Percentiles rank a stretch among this genome's conserved stretches.
Evolutionary conservation across 2,329 filamentous ascomycete genomes (phyloP).

Genomic region (Ceratocystis eucalypticola): DNA sequence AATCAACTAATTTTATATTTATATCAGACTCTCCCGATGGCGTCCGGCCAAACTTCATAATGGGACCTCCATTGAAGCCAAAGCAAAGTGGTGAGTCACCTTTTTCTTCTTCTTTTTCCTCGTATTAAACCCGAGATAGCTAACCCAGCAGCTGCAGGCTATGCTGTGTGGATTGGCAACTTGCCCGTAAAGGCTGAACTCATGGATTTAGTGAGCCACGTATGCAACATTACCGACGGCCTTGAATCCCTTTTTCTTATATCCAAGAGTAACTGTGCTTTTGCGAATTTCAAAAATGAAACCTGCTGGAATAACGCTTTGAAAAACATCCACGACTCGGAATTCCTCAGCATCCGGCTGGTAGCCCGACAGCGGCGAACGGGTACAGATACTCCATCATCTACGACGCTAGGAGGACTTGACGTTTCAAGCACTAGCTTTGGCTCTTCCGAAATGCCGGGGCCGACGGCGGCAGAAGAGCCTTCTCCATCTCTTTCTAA

Average conservation of each 20-base stretch:
- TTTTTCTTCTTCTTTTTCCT: no score
- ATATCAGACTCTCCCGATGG: neutral
- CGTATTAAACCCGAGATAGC: neutral
- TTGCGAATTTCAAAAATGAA: constrained; percentile 87
- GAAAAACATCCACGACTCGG: constrained; percentile 75
- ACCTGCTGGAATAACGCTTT: constrained; percentile 61
- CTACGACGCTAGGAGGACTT: neutral
- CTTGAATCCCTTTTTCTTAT: constrained; percentile 88
- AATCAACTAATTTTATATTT: neutral
- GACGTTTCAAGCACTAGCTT: neutral
- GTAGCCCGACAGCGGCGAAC: constrained; percentile 66
- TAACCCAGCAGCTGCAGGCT: constrained; percentile 39
- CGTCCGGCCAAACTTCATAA: neutral
- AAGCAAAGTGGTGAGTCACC: constrained; percentile 10
- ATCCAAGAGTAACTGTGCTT: constrained; percentile 92
- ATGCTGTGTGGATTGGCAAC: constrained; percentile 94
- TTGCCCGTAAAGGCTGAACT: constrained; percentile 72
- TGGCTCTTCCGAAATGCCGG: neutral
- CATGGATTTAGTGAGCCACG: constrained; percentile 77
- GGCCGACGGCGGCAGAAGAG: neutral
- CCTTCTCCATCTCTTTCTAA: neutral
- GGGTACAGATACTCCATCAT: constrained; percentile 16
- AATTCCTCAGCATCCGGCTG: constrained; percentile 71
- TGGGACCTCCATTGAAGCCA: constrained; percentile 12
- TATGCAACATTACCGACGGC: constrained; percentile 63